Conservation (phyloP, 345 rosid genomes). For the Noccaea bulbosa region DNA sequence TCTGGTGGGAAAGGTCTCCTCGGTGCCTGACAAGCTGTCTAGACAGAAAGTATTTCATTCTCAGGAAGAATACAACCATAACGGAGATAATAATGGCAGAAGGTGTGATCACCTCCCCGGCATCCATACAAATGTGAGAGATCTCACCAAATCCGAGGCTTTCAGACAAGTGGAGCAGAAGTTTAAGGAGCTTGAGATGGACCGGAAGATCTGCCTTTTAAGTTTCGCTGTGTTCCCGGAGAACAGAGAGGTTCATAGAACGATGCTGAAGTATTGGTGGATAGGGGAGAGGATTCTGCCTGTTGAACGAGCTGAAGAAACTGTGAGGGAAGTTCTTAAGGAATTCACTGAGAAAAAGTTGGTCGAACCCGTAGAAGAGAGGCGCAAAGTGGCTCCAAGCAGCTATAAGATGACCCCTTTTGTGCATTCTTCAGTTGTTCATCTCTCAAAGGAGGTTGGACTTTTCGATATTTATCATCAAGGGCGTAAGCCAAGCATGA, state of each 20-base stretch:
- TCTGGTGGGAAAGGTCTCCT: no score
- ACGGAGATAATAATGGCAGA: no score
- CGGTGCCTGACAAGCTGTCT: no score
- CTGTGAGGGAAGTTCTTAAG: conserved; percentile 34
- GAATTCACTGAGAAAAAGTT: conserved; percentile 34
- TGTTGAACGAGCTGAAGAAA: conserved; percentile 7
- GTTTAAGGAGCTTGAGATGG: conserved; percentile 23
- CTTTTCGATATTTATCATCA: conserved; percentile 35
- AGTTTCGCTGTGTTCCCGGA: conserved; percentile 55
- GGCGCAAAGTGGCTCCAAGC: conserved; percentile 22
- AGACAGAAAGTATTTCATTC: no score
- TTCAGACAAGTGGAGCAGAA: conserved; percentile 24
- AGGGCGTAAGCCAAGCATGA: conserved; percentile 31
- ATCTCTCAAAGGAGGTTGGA: conserved; percentile 6
- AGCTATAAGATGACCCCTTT: conserved; percentile 50
- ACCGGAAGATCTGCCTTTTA: conserved; percentile 42
- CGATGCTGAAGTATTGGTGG: conserved; percentile 56
- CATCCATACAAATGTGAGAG: not conserved
- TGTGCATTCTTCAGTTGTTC: conserved; percentile 48
- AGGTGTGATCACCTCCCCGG: conserved; percentile 11
- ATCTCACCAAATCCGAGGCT: not conserved
- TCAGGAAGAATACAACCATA: no score
- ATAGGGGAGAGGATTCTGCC: conserved; percentile 30
- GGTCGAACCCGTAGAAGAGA: conserved; percentile 42
- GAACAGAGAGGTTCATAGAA: conserved; percentile 45